Conservation (phyloP, 306 rosid genomes). For the Prunus dulcis region DNA sequence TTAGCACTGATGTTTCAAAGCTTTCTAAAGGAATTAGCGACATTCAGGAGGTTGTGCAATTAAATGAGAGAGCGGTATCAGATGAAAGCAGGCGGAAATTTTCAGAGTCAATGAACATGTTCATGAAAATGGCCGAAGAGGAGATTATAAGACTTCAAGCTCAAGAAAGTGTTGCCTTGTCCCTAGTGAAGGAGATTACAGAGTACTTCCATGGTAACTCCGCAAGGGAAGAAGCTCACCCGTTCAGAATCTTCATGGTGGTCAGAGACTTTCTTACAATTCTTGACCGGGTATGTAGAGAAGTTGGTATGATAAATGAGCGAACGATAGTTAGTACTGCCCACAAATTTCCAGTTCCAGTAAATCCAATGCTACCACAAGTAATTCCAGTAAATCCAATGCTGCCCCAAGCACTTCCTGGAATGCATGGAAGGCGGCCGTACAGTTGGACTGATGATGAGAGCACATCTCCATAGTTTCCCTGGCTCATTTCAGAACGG, state of each 20-base stretch:
- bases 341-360: constrained; percentile 87
- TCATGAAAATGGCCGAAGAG: constrained; percentile 74
- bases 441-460: constrained; percentile 58
- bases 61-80: constrained; percentile 33
- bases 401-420: constrained; percentile 70
- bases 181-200: constrained; percentile 90
- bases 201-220: constrained; percentile 96
- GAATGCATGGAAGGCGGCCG: constrained; percentile 37
- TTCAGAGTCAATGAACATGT: constrained; percentile 67
- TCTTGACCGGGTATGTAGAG: constrained; percentile 90
- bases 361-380: constrained; percentile 64
- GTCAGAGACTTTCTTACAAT: constrained; percentile 75
- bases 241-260: constrained; percentile 88
- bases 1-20: constrained; percentile 69
- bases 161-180: constrained; percentile 80
- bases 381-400: constrained; percentile 73
- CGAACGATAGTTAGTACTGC: constrained; percentile 73
- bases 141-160: constrained; percentile 76
- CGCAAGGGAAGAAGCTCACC: constrained; percentile 96
- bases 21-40: constrained; percentile 67
- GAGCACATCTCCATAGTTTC: constrained; percentile 38
- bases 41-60: constrained; percentile 44
- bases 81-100: constrained; percentile 47
- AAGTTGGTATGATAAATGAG: constrained; percentile 82
- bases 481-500: constrained; percentile 16